phyloP scores from a whole-genome alignment of 2,329 filamentous ascomycete genomes.

The Ceratocystis eucalypticola region DNA sequence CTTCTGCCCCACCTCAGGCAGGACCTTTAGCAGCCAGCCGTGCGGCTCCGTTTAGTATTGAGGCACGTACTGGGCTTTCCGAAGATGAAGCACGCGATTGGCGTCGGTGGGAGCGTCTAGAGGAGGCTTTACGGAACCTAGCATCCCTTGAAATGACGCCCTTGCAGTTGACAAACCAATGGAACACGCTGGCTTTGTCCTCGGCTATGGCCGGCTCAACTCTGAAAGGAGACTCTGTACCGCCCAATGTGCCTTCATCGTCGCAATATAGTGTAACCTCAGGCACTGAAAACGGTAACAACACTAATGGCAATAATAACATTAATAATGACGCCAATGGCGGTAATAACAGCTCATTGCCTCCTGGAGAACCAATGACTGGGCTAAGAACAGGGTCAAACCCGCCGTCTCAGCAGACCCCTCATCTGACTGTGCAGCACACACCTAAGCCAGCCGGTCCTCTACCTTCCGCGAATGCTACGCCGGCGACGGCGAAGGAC shows the following conservation, averaged over 20 bases:
- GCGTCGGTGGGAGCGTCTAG: slow-evolving; percentile 68
- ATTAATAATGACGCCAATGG: slow-evolving; percentile 1
- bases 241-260: neutral
- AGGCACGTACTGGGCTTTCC: slow-evolving; percentile 38
- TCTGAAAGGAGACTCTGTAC: slow-evolving; percentile 1
- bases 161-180: slow-evolving; percentile 11
- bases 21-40: slow-evolving; percentile 23
- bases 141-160: slow-evolving; percentile 9
- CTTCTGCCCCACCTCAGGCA: slow-evolving; percentile 19
- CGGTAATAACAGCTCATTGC: neutral
- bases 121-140: slow-evolving; percentile 28
- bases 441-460: neutral
- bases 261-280: neutral
- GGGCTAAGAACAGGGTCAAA: slow-evolving; percentile 1
- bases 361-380: neutral
- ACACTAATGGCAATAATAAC: slow-evolving; percentile 1
- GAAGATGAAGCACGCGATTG: slow-evolving; percentile 51
- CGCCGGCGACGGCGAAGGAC: slow-evolving; percentile 23
- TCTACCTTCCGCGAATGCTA: no score
- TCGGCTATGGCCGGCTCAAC: slow-evolving; percentile 2
- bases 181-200: slow-evolving; percentile 17
- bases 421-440: slow-evolving; percentile 19
- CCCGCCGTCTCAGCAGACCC: slow-evolving; percentile 20
- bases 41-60: slow-evolving; percentile 33
- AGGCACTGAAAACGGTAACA: neutral